Base-by-base conservation (phyloP, 1,284 basidiomycete species). In the Puccinia coronata region DNA sequence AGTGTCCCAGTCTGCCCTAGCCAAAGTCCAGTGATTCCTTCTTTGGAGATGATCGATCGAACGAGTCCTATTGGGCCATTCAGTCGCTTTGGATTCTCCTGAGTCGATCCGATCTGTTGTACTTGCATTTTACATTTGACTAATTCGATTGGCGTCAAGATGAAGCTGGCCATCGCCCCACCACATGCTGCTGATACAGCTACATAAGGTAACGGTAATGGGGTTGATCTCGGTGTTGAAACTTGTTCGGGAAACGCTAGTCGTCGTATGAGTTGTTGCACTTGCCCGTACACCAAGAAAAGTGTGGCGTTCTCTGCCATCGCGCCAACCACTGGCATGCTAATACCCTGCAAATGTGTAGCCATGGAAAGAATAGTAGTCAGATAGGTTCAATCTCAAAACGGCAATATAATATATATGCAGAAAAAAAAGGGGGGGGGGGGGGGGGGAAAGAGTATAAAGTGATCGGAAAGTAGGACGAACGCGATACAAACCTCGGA, bases 61-160 rank as follows among this genome's bases (percentile, higher is more conserved):
- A 95, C 87, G 78, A 97, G 89, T 14, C 90, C 87, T 25, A 93
- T 85, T 0, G 94, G 93, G 0, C 94, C 93, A 78, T 89, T 89
- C 5, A 89, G 87, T 73, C 83, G 83, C 63, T 84, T 59, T 1
- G 81, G 53, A 61, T 41, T 16, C 59, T 43, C 23, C 11, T 41
- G 61, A 20, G 55, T 49, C 31, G 36, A 83, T 12, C 84, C 82
- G 23, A 86, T 85, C 84, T 88, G 88, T 87, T 96, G 93, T 3
- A 96, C 94, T 88, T 96, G 96, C 94, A 96, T 95, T 85, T 94
- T 92, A 87, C 94, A 96, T 88, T 96, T 96, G 84, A 96, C 90
- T 80, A 95, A 91, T 86, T 96, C 94, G 83, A 96, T 92, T 0
- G 94, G 95, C 0, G 94, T 96, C 91, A 96, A 87, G 79, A 96